These are phyloP conservation scores for Fusarium neocosmosporiellum DNA, from an alignment of 2,329 filamentous ascomycete species.

Conservation along the genomic window DNA sequence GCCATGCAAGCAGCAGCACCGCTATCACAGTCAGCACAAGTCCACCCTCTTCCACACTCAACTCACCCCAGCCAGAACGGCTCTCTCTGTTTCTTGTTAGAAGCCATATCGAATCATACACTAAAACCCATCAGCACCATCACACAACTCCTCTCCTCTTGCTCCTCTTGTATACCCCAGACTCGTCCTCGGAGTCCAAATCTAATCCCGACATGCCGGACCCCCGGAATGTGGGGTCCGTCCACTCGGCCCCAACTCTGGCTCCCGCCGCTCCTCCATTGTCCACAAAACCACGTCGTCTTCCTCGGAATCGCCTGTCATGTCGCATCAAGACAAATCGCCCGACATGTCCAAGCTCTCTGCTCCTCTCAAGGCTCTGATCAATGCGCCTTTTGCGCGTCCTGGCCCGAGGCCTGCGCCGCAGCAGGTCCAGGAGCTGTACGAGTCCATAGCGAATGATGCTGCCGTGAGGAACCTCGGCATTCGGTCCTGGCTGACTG, in stretches of 20 bases:
- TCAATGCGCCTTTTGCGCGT: conserved; percentile 75
- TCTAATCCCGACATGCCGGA: conserved; percentile 24
- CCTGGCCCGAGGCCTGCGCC: conserved; percentile 75
- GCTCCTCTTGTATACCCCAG: conserved; percentile 20
- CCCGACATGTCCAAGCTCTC: conserved; percentile 78
- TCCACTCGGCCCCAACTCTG: conserved; percentile 36
- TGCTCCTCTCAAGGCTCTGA: conserved; percentile 75
- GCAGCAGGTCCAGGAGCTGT: conserved; percentile 70
- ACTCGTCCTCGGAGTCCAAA: conserved; percentile 26
- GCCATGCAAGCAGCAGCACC: conserved; percentile 58
- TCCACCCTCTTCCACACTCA: not conserved
- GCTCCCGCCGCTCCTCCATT: conserved; percentile 28
- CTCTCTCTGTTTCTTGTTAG: conserved; percentile 47
- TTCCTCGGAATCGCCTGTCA: conserved; percentile 24
- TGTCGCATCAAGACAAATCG: conserved; percentile 29
- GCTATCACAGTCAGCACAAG: conserved; percentile 38
- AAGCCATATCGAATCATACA: conserved; percentile 24
- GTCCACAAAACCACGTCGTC: conserved; percentile 19
- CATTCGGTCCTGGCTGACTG: conserved; percentile 71
- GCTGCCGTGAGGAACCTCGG: conserved; percentile 72
- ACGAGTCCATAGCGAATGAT: conserved; percentile 71
- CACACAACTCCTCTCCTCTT: not conserved
- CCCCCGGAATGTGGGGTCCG: conserved; percentile 29
- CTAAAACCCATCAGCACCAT: not conserved
- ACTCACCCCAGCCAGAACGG: conserved; percentile 59